Evolutionary conservation across 805 yeast species (phyloP).

Genomic region (Kregervanrija pseudodelftensis): DNA sequence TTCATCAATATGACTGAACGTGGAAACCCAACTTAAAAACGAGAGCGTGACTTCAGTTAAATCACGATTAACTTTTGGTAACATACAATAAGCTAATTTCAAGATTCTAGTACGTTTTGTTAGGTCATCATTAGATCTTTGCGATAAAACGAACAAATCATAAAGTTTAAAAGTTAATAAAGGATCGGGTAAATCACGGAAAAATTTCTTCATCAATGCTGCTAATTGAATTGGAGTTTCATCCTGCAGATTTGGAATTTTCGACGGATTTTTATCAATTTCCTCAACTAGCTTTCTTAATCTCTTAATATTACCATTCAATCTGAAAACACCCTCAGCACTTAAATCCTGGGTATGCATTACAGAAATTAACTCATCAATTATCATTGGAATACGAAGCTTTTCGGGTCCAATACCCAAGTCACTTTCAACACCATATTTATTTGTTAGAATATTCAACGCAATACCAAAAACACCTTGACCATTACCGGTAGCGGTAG

Average conservation of each 20-base stretch:
- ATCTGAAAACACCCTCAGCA: constrained; percentile 91
- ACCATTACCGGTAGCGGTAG: constrained; percentile 11
- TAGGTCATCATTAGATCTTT: constrained; percentile 28
- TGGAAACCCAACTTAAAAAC: constrained; percentile 91
- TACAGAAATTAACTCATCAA: constrained; percentile 80
- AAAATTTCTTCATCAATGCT: constrained; percentile 83
- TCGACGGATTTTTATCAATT: constrained; percentile 68
- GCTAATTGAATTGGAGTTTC: constrained; percentile 91
- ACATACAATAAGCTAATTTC: constrained; percentile 61
- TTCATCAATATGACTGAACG: constrained; percentile 89
- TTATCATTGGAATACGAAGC: constrained; percentile 72
- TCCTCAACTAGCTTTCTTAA: constrained; percentile 64
- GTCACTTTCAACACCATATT: constrained; percentile 76
- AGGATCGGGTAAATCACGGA: constrained; percentile 91
- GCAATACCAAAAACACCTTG: constrained; percentile 71
- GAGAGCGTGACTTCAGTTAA: constrained; percentile 77
- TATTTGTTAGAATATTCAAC: constrained; percentile 56
- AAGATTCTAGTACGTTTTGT: constrained; percentile 43
- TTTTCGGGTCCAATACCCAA: constrained; percentile 78
- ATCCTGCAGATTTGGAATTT: constrained; percentile 55
- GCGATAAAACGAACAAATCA: constrained; percentile 71
- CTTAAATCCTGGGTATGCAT: constrained; percentile 90
- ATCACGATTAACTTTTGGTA: constrained; percentile 79
- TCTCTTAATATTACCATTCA: constrained; percentile 88
- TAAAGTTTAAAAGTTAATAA: constrained; percentile 69